Conservation (phyloP, 129 eudicot genomes). For the Chrysanthemum makinoi region DNA sequence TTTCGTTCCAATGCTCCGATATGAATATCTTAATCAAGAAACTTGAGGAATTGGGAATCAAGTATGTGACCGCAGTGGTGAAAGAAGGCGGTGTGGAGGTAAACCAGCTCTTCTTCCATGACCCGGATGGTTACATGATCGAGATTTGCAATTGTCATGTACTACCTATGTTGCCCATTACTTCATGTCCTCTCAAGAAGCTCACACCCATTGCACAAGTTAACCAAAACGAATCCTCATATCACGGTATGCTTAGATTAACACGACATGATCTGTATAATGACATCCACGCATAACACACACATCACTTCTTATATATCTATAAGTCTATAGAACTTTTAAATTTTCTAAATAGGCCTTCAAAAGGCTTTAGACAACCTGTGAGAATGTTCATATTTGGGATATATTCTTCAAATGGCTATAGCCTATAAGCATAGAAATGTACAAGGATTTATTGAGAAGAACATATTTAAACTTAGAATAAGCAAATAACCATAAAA, state of each 20-base stretch:
- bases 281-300: too few relatives aligned
- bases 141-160: conserved; percentile 10
- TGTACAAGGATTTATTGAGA: too few relatives aligned
- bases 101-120: conserved; percentile 9
- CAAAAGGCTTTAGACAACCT: too few relatives aligned
- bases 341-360: too few relatives aligned
- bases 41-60: conserved; percentile 5
- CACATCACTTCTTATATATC: too few relatives aligned
- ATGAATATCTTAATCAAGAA: background rate
- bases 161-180: background rate
- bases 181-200: conserved; percentile 4
- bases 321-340: too few relatives aligned
- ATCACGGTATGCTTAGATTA: conserved; percentile 14
- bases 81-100: conserved; percentile 14
- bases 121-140: conserved; percentile 1
- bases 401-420: too few relatives aligned
- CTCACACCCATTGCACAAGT: background rate
- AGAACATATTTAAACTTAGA: too few relatives aligned
- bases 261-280: too few relatives aligned
- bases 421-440: too few relatives aligned
- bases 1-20: conserved; percentile 1
- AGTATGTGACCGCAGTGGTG: conserved; percentile 6
- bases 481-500: too few relatives aligned
- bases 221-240: conserved; percentile 28
- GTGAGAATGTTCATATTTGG: too few relatives aligned